Base-by-base conservation (phyloP, 495 filamentous ascomycete genomes). In the Xylaria grammica region DNA sequence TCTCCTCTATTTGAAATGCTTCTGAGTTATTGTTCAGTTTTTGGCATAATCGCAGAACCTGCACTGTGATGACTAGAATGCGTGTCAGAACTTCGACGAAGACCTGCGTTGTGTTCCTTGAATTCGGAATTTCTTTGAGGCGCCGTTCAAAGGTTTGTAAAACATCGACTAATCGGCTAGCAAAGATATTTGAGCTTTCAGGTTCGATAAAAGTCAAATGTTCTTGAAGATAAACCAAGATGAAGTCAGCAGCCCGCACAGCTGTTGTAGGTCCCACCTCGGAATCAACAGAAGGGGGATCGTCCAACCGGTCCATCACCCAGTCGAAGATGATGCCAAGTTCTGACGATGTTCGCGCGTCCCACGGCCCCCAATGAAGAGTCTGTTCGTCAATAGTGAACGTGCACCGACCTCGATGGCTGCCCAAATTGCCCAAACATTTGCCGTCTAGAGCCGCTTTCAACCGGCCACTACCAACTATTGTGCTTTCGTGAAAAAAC, bases 401-500 rank as follows among this genome's bases (percentile, higher is more conserved):
- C 29, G 75, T 68, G 8, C 64, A 48, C 7, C 66, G 36, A 17
- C 72, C 68, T 29, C 69, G 69, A 4, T 74, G 66, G n/a, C 34
- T 64, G 34, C 69, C 67, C 17, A 79, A 60, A 3, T 58, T 66
- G n/a, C 67, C 72, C 30, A 57, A 67, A 48, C 64, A 63, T 22
- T 55, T 73, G 34, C 59, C 67, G 69, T 80, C 76, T 10, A 86
- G 73, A 11, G 82, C 87, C 54, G 78, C 82, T 40, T 70, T 70
- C 54, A 96, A 81, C 24, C 85, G 82, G 0, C 90, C 91, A 67
- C 86, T 88, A 17, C 93, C 93, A 53, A 96, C 81, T 53, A 96
- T 83, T 11, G 92, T 93, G 52, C 76, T 83, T 67, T 89, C 79
- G 67, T 94, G 91, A 67, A 96, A 95, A 74, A 83, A 95, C 1